Evolutionary conservation across 352 stramenopile genomes (phyloP).

Genomic region (Phytophthora foliorum): DNA sequence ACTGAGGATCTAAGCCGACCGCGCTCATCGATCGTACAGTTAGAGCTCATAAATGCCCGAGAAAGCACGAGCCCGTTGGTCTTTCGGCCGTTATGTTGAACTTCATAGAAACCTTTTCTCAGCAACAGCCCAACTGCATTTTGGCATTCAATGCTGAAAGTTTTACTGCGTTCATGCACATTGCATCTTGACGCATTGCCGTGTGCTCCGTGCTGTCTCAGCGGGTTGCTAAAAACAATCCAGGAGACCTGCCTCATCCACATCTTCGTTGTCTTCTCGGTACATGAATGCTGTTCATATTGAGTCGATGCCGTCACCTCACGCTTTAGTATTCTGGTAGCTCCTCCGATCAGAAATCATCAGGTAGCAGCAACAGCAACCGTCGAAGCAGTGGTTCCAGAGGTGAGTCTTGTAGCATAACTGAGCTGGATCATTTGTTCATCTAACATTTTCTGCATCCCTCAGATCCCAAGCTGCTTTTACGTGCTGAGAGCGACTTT

Average conservation of each 20-base stretch:
- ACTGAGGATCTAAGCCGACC: background rate
- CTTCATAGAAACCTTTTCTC: background rate
- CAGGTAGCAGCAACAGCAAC: background rate
- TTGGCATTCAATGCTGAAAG: too few relatives aligned
- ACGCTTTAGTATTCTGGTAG: background rate
- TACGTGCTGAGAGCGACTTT: constrained; percentile 16
- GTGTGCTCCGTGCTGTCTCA: too few relatives aligned
- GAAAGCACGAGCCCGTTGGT: too few relatives aligned
- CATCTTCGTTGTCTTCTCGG: background rate
- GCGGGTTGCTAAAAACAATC: too few relatives aligned
- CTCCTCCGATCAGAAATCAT: background rate
- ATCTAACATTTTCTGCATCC: too few relatives aligned
- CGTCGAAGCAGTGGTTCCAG: background rate
- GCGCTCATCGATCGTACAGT: background rate
- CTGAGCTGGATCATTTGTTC: background rate
- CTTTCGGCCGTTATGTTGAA: too few relatives aligned
- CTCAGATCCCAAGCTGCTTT: constrained; percentile 8
- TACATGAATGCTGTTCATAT: background rate
- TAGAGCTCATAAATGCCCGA: background rate
- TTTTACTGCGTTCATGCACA: too few relatives aligned
- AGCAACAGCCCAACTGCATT: too few relatives aligned
- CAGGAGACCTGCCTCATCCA: background rate
- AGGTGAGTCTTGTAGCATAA: background rate
- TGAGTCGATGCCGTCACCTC: background rate
- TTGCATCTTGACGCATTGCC: too few relatives aligned